These are phyloP conservation scores for Rhododendron simsii DNA, from an alignment of 148 eudicot genomes.

Conservation along the genomic window DNA sequence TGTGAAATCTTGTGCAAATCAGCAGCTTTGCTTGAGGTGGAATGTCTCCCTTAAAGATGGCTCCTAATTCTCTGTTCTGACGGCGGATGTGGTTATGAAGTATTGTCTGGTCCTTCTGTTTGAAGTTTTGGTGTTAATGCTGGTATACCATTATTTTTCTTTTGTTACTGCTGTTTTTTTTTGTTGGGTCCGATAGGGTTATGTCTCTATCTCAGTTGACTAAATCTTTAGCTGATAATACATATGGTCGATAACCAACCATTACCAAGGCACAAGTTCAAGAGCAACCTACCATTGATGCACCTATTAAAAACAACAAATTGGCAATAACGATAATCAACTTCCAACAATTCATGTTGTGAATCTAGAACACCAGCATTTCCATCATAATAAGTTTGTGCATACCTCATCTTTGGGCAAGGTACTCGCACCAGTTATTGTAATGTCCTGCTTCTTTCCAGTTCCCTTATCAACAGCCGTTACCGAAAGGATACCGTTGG, in stretches of 20 bases:
- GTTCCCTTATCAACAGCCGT: conserved; percentile 46
- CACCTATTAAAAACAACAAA: neutral
- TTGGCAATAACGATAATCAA: neutral
- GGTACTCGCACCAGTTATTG: conserved; percentile 52
- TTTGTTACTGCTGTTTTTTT: neutral
- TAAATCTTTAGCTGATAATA: neutral
- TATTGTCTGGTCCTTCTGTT: neutral
- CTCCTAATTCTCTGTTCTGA: neutral
- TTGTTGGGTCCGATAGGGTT: too few relatives aligned
- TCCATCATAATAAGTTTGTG: neutral
- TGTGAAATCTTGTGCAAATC: neutral
- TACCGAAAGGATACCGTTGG: conserved; percentile 44
- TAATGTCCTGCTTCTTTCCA: conserved; percentile 54
- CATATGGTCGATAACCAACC: neutral
- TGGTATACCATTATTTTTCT: neutral
- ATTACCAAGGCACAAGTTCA: neutral
- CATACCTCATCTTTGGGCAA: conserved; percentile 50
- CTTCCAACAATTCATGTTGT: neutral
- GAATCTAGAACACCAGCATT: neutral
- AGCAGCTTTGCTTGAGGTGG: neutral
- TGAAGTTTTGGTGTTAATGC: neutral
- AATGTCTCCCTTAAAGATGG: neutral
- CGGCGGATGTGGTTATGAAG: neutral
- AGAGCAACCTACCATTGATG: neutral
- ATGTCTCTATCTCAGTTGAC: neutral